Conservation (phyloP, 1,284 basidiomycete species). For the Apiotrichum laibachii region DNA sequence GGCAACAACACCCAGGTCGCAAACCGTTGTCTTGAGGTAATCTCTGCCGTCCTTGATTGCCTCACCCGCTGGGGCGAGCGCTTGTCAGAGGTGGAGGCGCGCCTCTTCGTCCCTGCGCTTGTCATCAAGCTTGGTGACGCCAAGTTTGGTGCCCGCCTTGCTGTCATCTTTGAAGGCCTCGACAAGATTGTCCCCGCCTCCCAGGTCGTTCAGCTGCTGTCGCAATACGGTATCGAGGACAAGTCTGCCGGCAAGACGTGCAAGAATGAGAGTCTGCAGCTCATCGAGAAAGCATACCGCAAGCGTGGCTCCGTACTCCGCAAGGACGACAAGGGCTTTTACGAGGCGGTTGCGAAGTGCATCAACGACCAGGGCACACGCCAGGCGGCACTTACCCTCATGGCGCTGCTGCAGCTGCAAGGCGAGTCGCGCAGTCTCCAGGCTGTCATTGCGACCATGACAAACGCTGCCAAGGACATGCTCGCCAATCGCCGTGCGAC, state of each 20-base stretch:
- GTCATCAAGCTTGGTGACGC: slow-evolving; percentile 70
- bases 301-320: slow-evolving; percentile 45
- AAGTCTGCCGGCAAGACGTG: slow-evolving; percentile 47
- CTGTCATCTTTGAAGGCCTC: slow-evolving; percentile 54
- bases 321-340: slow-evolving; percentile 43
- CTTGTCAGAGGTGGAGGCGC: slow-evolving; percentile 81
- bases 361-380: slow-evolving; percentile 47
- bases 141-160: slow-evolving; percentile 53
- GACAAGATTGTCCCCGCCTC: slow-evolving; percentile 51
- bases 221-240: slow-evolving; percentile 62
- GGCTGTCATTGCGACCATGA: slow-evolving; percentile 39
- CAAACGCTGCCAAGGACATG: slow-evolving; percentile 45
- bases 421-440: slow-evolving; percentile 39
- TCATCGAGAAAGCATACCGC: slow-evolving; percentile 47
- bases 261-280: slow-evolving; percentile 44
- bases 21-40: slow-evolving; percentile 83
- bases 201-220: slow-evolving; percentile 72
- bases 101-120: slow-evolving; percentile 84
- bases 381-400: slow-evolving; percentile 46
- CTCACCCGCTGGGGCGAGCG: slow-evolving; percentile 71
- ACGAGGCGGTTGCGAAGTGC: slow-evolving; percentile 60
- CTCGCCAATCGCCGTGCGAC: slow-evolving; percentile 45
- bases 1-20: slow-evolving; percentile 91
- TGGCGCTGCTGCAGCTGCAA: slow-evolving; percentile 48
- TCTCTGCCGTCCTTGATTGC: slow-evolving; percentile 74